Evolutionary conservation across 2,329 filamentous ascomycete species (phyloP), one percentile per base, ranked within the genome.

Genomic region (Colletotrichum musae): DNA sequence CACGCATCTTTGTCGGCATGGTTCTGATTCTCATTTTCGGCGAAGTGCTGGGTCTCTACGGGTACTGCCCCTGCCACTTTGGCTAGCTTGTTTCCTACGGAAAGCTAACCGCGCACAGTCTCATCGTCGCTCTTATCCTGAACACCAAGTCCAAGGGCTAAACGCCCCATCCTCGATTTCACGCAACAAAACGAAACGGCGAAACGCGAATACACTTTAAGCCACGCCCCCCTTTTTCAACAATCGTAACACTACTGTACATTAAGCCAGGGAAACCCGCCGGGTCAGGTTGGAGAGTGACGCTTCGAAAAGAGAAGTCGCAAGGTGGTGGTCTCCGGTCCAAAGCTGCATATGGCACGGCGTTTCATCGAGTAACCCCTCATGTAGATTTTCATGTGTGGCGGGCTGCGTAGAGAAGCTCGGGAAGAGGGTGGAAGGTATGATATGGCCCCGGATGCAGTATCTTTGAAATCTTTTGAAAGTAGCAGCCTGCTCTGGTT

Each of bases 1-100:
- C 93, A 58, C 90, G 95, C 72, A 93, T 99, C 73, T 99, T 98
- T 76, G 96, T 99, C 58, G 96, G 96, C 81, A 98, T 98, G 96
- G 95, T 99, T 54, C 84, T 99, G 76, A 98, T 98, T 75, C 88
- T 98, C 72, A 99, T 99, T 89, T 99, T 99, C 79, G 96, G 94
- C 66, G 96, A 99, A 86, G 96, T 99, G 18, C 80, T 99, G 79
- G 96, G 96, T 80, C 91, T 99, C 39, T 99, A 99, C 77, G 96
- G 96, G 94, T 97, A 87, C 74, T 92, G 80, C n/a, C 9, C 13
- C 21, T 21, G 12, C 21, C 36, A 10, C 36, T 5, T 5, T 16
- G 32, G 10, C 16, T 13, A 16, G 36, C 3, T 24, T 4, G 12
- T 45, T 47, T 47, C 13, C 45, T 15, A n/a, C 16, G 6, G 4